Evolutionary conservation across 805 yeast genomes (phyloP), one percentile per base, ranked within the genome.

Genomic region (Teunomyces tritomae): DNA sequence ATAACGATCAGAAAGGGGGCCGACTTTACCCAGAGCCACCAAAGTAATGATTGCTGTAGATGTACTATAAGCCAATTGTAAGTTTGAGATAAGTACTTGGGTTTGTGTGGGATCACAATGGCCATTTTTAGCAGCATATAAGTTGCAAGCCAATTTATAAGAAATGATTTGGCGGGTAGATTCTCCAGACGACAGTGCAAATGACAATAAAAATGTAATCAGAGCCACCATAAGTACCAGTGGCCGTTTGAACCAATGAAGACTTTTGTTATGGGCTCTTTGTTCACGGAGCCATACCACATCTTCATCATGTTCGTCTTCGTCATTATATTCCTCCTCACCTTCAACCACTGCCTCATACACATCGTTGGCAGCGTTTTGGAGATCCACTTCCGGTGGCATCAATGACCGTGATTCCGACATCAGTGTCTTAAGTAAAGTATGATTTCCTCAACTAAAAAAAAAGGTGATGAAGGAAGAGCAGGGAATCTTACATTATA

Each of bases 181-280:
- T 53, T 61, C 64, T 65, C 71, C 56, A 56, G 63, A 51, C 65
- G 67, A 46, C 59, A 57, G 6, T 65, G 79, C 65, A 43, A 82
- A 58, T 7, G 83, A 68, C 47, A 67, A 63, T 4, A 78, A 37
- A 33, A 80, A 71, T 2, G 76, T 39, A 1, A 74, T 61, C 2
- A 68, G 33, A 24, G 82, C 71, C 9, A 84, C 58, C 65, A 80
- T 69, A n/a, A 65, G 54, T 7, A 82, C 64, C 2, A 85, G 76
- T 0, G 91, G 91, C 37, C 85, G 68, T 27, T 68, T 68, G 46
- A 76, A 64, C 86, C 88, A 84, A 14, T 71, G 70, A 27, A 79
- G 46, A 2, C 67, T 49, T 49, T 66, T 59, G 57, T 80, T 79
- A 32, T 67, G 62, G 2, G 55, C 24, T 39, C 83, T 67, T 45